Percentiles rank a stretch among this genome's conserved stretches.
Conservation (phyloP, 805 yeast genomes). For the Lachancea thermotolerans region DNA sequence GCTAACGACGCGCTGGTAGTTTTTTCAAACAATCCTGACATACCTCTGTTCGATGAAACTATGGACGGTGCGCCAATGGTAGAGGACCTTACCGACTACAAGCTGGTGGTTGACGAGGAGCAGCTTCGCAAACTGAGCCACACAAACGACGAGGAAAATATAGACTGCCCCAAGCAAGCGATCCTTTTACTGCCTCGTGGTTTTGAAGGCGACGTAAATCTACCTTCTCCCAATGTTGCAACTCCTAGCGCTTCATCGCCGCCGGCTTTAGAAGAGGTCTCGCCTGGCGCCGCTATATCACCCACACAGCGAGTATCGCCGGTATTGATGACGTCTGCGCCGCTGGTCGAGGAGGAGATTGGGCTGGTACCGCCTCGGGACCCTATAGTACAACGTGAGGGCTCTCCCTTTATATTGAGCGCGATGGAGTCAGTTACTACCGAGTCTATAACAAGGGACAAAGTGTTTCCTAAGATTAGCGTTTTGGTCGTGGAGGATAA, state of each 20-base stretch:
- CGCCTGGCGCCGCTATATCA: not conserved
- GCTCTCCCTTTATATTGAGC: constrained; percentile 3
- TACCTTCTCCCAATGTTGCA: constrained; percentile 3
- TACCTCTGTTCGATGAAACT: constrained; percentile 1
- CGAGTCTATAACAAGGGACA: constrained; percentile 33
- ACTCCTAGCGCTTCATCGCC: no score
- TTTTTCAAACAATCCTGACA: constrained; percentile 10
- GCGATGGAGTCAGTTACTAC: constrained; percentile 12
- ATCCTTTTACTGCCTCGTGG: constrained; percentile 26
- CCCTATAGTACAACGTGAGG: constrained; percentile 5
- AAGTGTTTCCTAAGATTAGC: constrained; percentile 80
- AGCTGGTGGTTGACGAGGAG: constrained; percentile 20
- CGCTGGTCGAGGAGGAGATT: constrained; percentile 23
- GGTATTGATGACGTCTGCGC: constrained; percentile 8
- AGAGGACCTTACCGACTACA: constrained; percentile 13
- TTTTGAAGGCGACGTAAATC: constrained; percentile 15
- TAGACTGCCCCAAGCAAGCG: constrained; percentile 23
- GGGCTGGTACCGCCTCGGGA: constrained; percentile 16
- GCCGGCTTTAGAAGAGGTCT: not conserved
- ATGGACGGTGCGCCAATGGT: constrained; percentile 7
- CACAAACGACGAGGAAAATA: constrained; percentile 11
- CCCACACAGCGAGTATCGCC: not conserved
- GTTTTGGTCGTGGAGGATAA: constrained; percentile 95
- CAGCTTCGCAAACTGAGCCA: constrained; percentile 20
- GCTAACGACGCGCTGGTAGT: constrained; percentile 23